Conservation (phyloP, 129 eudicot species). For the Centaurea solstitialis region DNA sequence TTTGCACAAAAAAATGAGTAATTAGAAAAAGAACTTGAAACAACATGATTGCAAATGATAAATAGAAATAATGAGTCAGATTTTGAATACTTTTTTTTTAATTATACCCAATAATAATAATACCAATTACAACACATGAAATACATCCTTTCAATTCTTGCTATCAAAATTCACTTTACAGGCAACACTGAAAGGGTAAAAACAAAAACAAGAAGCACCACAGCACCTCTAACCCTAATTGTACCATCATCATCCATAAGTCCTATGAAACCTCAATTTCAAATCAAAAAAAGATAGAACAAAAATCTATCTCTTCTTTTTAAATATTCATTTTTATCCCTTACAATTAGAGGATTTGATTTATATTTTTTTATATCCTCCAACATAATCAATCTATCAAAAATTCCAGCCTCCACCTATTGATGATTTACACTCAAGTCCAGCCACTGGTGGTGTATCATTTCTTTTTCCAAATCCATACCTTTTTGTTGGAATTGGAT, state of each 20-base stretch:
- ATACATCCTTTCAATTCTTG: constrained; percentile 48
- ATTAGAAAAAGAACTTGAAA: neutral
- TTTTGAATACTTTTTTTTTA: constrained; percentile 28
- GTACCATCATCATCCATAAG: constrained; percentile 8
- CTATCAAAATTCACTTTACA: constrained; percentile 76
- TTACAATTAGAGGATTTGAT: constrained; percentile 33
- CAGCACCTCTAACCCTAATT: constrained; percentile 38
- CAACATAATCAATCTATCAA: constrained; percentile 36
- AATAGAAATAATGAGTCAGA: neutral
- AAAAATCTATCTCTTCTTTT: neutral
- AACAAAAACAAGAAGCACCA: constrained; percentile 1
- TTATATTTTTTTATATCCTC: constrained; percentile 35
- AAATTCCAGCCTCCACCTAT: constrained; percentile 41
- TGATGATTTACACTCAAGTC: constrained; percentile 47
- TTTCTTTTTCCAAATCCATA: constrained; percentile 19
- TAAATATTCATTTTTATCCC: constrained; percentile 30
- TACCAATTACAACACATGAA: constrained; percentile 54
- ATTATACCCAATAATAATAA: constrained; percentile 32
- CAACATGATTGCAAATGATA: neutral
- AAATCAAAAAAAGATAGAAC: constrained; percentile 9
- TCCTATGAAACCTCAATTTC: constrained; percentile 31
- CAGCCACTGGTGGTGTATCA: constrained; percentile 24
- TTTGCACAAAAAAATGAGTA: neutral
- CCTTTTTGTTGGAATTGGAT: constrained; percentile 17
- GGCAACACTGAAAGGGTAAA: constrained; percentile 17